Evolutionary conservation across 768 basidiomycete species (phyloP).

Genomic region (Podaxis mareebaensis): DNA sequence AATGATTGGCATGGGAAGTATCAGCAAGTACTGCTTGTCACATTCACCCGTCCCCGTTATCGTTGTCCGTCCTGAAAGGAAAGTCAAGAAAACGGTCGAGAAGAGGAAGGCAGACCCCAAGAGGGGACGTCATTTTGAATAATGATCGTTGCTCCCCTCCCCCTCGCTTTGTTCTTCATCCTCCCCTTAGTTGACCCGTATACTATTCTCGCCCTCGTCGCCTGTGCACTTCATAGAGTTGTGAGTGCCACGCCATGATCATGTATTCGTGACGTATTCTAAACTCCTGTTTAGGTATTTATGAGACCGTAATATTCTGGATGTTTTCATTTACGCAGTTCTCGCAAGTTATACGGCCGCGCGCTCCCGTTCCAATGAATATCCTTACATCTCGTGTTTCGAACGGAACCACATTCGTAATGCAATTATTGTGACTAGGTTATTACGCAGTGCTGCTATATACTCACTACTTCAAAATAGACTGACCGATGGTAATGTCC

Average conservation of each 20-base stretch:
- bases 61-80: constrained; percentile 88
- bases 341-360: too few species aligned
- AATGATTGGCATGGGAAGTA: constrained; percentile 44
- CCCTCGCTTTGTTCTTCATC: not conserved
- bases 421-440: too few species aligned
- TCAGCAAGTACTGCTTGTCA: constrained; percentile 76
- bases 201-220: not conserved
- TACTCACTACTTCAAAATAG: too few species aligned
- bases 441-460: too few species aligned
- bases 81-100: constrained; percentile 80
- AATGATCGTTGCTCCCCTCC: not conserved
- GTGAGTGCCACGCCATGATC: not conserved
- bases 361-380: too few species aligned
- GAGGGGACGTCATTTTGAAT: constrained; percentile 77
- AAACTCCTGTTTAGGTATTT: not conserved
- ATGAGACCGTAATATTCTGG: too few species aligned
- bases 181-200: not conserved
- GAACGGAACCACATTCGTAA: too few species aligned
- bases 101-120: constrained; percentile 90
- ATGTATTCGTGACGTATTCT: not conserved
- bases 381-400: too few species aligned
- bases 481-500: too few species aligned
- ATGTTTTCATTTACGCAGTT: too few species aligned
- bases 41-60: constrained; percentile 96
- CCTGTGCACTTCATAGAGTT: not conserved